Evolutionary conservation across 176 grass and related monocot genomes (phyloP), one percentile per base, ranked within the genome.

Genomic region (Otatea glauca): DNA sequence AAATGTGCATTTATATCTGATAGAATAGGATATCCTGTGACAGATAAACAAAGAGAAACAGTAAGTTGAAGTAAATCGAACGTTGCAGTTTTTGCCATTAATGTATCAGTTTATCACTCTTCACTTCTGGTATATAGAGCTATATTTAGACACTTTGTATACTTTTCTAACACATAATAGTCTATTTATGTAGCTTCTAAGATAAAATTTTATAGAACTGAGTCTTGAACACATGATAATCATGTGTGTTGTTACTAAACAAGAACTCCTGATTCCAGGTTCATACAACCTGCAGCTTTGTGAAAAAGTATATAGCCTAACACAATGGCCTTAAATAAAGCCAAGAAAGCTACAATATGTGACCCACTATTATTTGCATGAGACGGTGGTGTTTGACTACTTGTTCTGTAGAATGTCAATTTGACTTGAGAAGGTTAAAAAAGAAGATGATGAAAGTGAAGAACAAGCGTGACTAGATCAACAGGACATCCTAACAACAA

Each of bases 401-500:
- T 29, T 53, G 17, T 81, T 67, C 20, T 11, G 82, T 64, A 66
- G 45, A 54, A 29, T 72, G 51, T 18, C 27, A 17, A 83, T 49
- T 23, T 21, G 41, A 9, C 61, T 39, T 51, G 4, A 49, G 10
- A 49, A 9, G n/a, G 50, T 51, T 48, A 7, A 70, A 45, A 69
- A 61, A 15, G 38, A 86, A 29, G 34, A 7, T 18, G 32, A 16
- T 55, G 13, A 71, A 59, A 45, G 13, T 15, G 25, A 76, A 48
- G 32, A 55, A 23, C 5, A 65, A 2, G 53, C 43, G 12, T 72
- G 48, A 38, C 64, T 55, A 83, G 27, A 82, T 72, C 37, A 86
- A 65, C 72, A 86, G 23, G 58, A 65, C 8, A 67, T 73, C 6
- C 6, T 75, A 61, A 60, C 68, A n/a, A 20, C 20, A 70, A 77